Conservation (phyloP, 2,329 filamentous ascomycete genomes). For the Rutstroemia sp. region DNA sequence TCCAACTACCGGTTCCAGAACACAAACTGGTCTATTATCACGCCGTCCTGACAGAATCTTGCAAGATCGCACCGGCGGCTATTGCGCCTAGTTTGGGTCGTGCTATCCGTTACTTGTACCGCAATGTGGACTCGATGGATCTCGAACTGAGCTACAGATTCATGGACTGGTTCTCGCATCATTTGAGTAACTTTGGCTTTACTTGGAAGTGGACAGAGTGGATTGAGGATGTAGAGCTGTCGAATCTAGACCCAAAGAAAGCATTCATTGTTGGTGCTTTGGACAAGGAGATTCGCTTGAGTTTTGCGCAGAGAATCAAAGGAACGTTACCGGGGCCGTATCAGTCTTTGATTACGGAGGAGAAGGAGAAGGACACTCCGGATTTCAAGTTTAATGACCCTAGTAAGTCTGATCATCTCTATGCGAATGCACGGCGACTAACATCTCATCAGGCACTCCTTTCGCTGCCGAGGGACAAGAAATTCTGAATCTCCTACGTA, state of each 20-base stretch:
- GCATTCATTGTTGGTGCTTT: slow-evolving; percentile 86
- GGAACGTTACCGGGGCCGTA: slow-evolving; percentile 85
- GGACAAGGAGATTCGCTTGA: slow-evolving; percentile 94
- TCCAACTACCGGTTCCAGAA: slow-evolving; percentile 78
- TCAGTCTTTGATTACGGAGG: slow-evolving; percentile 69
- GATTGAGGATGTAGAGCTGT: slow-evolving; percentile 75
- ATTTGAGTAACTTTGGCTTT: slow-evolving; percentile 97
- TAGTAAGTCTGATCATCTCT: slow-evolving; percentile 42
- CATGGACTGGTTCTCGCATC: slow-evolving; percentile 95
- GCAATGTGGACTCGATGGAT: slow-evolving; percentile 74
- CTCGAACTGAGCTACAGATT: slow-evolving; percentile 82
- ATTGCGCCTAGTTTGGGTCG: slow-evolving; percentile 89
- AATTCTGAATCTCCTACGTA: slow-evolving; percentile 69
- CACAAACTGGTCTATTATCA: slow-evolving; percentile 98
- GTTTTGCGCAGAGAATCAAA: slow-evolving; percentile 92
- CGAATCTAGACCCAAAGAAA: slow-evolving; percentile 77
- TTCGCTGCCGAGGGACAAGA: slow-evolving; percentile 81
- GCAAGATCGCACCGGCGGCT: slow-evolving; percentile 92
- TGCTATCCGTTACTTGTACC: slow-evolving; percentile 87
- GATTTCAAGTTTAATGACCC: slow-evolving; percentile 84
- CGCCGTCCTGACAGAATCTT: slow-evolving; percentile 86
- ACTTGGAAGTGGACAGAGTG: slow-evolving; percentile 99
- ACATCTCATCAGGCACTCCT: slow-evolving; percentile 52
- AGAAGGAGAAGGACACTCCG: slow-evolving; percentile 92
- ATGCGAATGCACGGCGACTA: slow-evolving; percentile 3